Evolutionary conservation across 805 yeast genomes (phyloP), one percentile per base, ranked within the genome.

Genomic region (Candida incommunis): DNA sequence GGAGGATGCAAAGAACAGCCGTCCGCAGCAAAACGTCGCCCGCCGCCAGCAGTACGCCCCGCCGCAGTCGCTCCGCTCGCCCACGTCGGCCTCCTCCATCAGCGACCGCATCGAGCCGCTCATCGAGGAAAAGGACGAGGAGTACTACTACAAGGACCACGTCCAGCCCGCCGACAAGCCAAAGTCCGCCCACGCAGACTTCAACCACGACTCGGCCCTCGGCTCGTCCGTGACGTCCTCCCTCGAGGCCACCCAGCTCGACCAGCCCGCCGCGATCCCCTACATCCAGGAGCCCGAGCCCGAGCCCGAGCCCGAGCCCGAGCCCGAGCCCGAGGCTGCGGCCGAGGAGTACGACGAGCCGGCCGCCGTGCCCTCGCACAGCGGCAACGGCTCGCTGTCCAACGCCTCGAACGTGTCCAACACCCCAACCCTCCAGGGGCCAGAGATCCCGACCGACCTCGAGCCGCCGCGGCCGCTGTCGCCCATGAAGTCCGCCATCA

Each of bases 401-500:
- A n/a, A n/a, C n/a, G n/a, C n/a, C n/a, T n/a, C n/a, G n/a, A n/a
- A n/a, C n/a, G n/a, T n/a, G n/a, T 25, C 27, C 13, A 7, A 25
- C 13, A 25, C 27, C 27, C 27, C 13, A 7, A 25, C 27, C 13
- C 13, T 9, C 13, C 27, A 9, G 13, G 7, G 13, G 13, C 27
- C 7, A 9, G 27, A 25, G 13, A 7, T 25, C 13, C 27, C 27
- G 7, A 5, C 23, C 24, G 34, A 31, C 40, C 53, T 50, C 27
- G 48, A 47, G 27, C 59, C 59, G 9, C 57, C 57, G 3, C 48
- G 62, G 5, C 52, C 58, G 9, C 47, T 46, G 22, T 58, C 63
- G 22, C 65, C 65, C 18, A 56, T 56, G 37, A 57, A 60, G 23
- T 57, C 65, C 1, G 64, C 65, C 3, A 46, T 61, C 43, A 54